A percentile compares a stretch with the other conserved stretches of the same genome.
These are phyloP conservation scores for Pyrrhoderma noxium DNA, from an alignment of 1,284 basidiomycete genomes.

Conservation along the genomic window DNA sequence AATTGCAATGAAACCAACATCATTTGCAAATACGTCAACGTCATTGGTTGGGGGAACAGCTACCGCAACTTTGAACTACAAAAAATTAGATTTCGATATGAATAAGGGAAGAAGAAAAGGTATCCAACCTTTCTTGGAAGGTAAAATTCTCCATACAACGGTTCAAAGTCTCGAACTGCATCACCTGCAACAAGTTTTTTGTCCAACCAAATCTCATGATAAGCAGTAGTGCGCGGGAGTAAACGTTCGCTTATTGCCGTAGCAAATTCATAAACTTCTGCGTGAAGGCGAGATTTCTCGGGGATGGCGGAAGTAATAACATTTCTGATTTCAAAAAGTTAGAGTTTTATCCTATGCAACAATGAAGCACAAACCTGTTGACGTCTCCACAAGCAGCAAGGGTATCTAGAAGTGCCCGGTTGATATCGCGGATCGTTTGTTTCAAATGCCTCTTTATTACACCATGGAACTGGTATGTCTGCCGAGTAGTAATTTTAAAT, in stretches of 20 bases:
- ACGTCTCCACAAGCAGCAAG: conserved; percentile 98
- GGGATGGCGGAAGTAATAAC: conserved; percentile 93
- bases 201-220: conserved; percentile 99
- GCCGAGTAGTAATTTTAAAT: conserved; percentile 95
- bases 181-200: conserved; percentile 91
- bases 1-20: conserved; percentile 93
- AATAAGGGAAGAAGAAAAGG: background rate
- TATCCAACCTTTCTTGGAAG: conserved; percentile 78
- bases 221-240: conserved; percentile 86
- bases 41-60: conserved; percentile 97
- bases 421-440: conserved; percentile 94
- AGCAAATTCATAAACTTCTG: conserved; percentile 82
- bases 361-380: conserved; percentile 57
- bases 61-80: conserved; percentile 93
- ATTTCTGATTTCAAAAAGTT: conserved; percentile 46
- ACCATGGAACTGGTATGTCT: conserved; percentile 99
- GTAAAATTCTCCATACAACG: conserved; percentile 95
- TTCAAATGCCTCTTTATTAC: conserved; percentile 97
- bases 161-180: conserved; percentile 90
- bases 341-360: conserved; percentile 14
- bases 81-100: conserved; percentile 7
- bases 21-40: conserved; percentile 93
- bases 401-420: conserved; percentile 87
- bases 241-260: conserved; percentile 83
- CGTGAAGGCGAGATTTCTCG: conserved; percentile 77